Conservation (phyloP, 1,284 basidiomycete species). For the Pterulicium gracile region DNA sequence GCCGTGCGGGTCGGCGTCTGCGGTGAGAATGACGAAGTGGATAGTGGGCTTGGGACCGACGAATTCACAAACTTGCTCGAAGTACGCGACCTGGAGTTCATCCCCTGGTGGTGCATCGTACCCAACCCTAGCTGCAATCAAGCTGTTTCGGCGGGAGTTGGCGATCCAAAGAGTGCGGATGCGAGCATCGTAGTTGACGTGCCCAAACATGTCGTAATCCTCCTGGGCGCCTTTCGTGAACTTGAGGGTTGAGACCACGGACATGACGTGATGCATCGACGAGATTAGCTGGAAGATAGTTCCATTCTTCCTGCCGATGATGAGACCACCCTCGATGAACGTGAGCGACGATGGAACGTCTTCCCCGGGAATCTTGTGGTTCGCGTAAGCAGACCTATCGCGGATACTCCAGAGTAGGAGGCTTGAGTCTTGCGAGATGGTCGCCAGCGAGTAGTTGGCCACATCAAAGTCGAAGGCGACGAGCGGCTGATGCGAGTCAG, state of each 20-base stretch:
- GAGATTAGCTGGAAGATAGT: conserved; percentile 71
- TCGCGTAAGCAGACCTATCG: conserved; percentile 62
- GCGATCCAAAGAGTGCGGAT: conserved; percentile 79
- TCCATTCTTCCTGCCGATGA: conserved; percentile 70
- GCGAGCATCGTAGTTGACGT: conserved; percentile 68
- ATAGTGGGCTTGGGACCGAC: conserved; percentile 73
- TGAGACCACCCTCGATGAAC: conserved; percentile 69
- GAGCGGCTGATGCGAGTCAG: conserved; percentile 39
- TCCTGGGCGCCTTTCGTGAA: conserved; percentile 56
- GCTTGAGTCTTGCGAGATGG: conserved; percentile 69
- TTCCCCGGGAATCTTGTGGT: conserved; percentile 63
- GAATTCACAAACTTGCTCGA: conserved; percentile 75
- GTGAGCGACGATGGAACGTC: conserved; percentile 69
- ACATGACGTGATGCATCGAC: conserved; percentile 41
- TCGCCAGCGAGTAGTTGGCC: conserved; percentile 59
- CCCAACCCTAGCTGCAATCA: conserved; percentile 66
- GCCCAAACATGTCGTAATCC: conserved; percentile 75
- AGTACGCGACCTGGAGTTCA: conserved; percentile 47
- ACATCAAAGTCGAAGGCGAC: conserved; percentile 76
- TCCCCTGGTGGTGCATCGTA: conserved; percentile 54
- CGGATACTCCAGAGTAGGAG: conserved; percentile 70
- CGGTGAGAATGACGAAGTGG: conserved; percentile 75
- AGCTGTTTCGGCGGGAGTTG: conserved; percentile 70
- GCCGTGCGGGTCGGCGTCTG: conserved; percentile 66
- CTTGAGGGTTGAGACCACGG: conserved; percentile 65